Base-by-base conservation (phyloP, 495 filamentous ascomycete species). In the Aspergillus campestris region DNA sequence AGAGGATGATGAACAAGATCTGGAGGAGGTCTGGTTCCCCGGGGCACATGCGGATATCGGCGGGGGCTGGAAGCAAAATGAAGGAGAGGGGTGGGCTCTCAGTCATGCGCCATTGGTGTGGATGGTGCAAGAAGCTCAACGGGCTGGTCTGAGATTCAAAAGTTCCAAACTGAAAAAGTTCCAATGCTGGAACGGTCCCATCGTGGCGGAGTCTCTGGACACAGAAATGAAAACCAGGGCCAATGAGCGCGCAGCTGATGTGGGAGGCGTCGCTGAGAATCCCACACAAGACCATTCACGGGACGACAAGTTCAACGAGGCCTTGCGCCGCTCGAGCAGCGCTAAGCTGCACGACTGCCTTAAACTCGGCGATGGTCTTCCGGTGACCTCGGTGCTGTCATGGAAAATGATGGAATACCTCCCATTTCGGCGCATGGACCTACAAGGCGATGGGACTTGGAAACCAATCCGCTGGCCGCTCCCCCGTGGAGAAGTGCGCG, bases 361-460 rank as follows among this genome's bases (percentile, higher is more conserved):
- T 4, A 60, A 73, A 36, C 88, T 81, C 55, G 67, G 73, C 9
- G 80, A 82, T 13, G 86, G 87, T 0, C 64, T 88, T 1, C 55
- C 73, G 1, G 47, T 57, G 15, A 35, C 61, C 1, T 80, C 81
- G 0, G 84, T 89, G 1, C 44, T 88, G 1, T 75, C 75, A 1
- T 92, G 89, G 89, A 81, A 80, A 15, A 62, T 89, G 29, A 91
- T 92, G 86, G 86, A 94, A 55, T 89, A 82, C 55, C 66, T 94
- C 10, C 87, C 88, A 0, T 91, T 92, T 66, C 78, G 86, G 1
- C 76, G 88, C 7, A 88, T 94, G 84, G 87, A 91, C 55, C 57
- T 92, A 13, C 74, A 78, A 40, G 42, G 69, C 2, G 82, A 91
- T 49, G 87, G 86, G 1, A 77, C 78, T 0, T 94, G 88, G 88